Conservation (phyloP, 2,329 filamentous ascomycete genomes). For the Scopulariopsis brevicaulis region DNA sequence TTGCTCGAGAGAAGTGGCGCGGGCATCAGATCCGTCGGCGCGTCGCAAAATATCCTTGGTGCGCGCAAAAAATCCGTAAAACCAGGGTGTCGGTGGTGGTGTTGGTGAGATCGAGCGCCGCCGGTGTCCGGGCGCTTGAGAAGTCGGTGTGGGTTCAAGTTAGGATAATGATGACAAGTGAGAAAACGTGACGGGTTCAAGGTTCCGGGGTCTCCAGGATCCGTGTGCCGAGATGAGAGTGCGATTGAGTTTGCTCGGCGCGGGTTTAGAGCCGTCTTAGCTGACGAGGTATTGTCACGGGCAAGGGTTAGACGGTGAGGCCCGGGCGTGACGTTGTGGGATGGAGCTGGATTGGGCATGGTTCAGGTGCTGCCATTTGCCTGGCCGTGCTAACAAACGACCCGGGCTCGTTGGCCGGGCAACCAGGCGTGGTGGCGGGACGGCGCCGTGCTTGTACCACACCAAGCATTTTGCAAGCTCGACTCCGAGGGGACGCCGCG, state of each 20-base stretch:
- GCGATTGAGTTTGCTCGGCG: background rate
- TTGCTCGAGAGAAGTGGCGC: background rate
- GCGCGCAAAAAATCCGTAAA: background rate
- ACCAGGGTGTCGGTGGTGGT: too few species aligned
- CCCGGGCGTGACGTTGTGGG: background rate
- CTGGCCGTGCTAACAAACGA: constrained; percentile 7
- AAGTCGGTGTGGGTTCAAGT: background rate
- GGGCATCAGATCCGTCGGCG: background rate
- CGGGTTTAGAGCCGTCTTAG: background rate
- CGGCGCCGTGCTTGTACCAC: background rate
- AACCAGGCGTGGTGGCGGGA: background rate
- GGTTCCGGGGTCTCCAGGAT: too few species aligned
- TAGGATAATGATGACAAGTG: background rate
- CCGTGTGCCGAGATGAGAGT: background rate
- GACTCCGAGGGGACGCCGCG: too few species aligned
- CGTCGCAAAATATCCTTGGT: background rate
- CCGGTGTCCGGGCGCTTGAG: background rate
- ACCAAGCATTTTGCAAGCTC: background rate
- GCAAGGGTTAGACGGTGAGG: background rate
- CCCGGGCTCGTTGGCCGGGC: constrained; percentile 11
- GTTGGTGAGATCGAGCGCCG: background rate
- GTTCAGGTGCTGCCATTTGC: constrained; percentile 5
- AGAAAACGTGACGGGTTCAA: too few species aligned
- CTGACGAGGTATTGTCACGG: background rate
- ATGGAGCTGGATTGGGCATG: background rate